These are phyloP conservation scores for Pichia gijzeniarum DNA, from an alignment of 805 yeast species.

Conservation along the genomic window DNA sequence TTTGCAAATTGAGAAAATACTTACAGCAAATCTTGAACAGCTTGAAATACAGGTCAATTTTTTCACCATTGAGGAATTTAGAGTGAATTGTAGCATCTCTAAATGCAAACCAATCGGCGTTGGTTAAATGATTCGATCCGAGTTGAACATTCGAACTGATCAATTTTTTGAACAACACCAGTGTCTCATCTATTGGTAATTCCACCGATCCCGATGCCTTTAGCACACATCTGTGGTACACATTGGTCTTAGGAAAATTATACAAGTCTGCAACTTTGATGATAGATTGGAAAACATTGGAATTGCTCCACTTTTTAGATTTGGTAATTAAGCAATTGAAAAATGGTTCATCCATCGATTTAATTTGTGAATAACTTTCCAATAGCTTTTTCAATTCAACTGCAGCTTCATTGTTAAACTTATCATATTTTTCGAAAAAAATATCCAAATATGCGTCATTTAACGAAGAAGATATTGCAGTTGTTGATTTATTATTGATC, in stretches of 20 bases:
- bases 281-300: constrained; percentile 56
- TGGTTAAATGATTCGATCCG: constrained; percentile 54
- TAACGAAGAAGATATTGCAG: constrained; percentile 64
- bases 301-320: constrained; percentile 58
- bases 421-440: constrained; percentile 59
- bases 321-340: constrained; percentile 68
- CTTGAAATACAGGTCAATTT: constrained; percentile 47
- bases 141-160: constrained; percentile 39
- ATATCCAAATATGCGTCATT: constrained; percentile 63
- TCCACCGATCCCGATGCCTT: constrained; percentile 64
- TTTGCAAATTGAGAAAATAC: constrained; percentile 39
- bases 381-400: constrained; percentile 50
- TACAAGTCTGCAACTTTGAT: constrained; percentile 54
- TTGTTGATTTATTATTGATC: constrained; percentile 39
- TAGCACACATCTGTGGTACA: constrained; percentile 64
- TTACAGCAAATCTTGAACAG: constrained; percentile 44
- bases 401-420: constrained; percentile 47
- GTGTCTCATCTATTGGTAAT: constrained; percentile 46
- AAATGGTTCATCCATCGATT: constrained; percentile 71
- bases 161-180: constrained; percentile 26
- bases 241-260: constrained; percentile 55
- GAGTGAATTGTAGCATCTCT: constrained; percentile 64
- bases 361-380: constrained; percentile 46
- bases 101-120: constrained; percentile 81
- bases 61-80: constrained; percentile 28